Conservation (phyloP, 2,329 filamentous ascomycete species). For the Verticillium alfalfae region DNA sequence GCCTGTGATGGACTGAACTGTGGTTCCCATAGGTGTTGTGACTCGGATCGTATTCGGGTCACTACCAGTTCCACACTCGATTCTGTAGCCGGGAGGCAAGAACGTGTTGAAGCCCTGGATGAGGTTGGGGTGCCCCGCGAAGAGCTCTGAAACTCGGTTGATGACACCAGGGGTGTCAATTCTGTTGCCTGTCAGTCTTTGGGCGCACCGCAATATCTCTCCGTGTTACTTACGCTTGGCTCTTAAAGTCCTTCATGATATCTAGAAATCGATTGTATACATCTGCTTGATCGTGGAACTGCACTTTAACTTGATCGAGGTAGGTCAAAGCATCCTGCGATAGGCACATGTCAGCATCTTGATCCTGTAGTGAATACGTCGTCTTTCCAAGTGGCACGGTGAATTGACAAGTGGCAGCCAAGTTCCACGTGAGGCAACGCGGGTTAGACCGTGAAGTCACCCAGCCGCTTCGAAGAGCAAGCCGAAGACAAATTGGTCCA, state of each 20-base stretch:
- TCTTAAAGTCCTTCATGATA: conserved; percentile 99
- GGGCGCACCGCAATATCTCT: background rate
- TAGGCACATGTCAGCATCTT: background rate
- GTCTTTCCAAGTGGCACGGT: no score
- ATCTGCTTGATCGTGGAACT: conserved; percentile 93
- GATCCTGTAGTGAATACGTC: background rate
- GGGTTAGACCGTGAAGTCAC: no score
- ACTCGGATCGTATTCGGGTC: conserved; percentile 95
- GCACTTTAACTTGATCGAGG: conserved; percentile 95
- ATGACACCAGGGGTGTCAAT: conserved; percentile 98
- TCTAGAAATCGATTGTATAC: conserved; percentile 96
- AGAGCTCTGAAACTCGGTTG: conserved; percentile 89
- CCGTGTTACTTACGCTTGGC: conserved; percentile 68
- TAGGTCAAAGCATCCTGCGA: conserved; percentile 75
- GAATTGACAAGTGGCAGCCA: no score
- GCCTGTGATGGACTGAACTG: conserved; percentile 75
- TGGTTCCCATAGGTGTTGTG: conserved; percentile 96
- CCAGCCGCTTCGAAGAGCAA: no score
- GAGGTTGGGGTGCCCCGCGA: conserved; percentile 88
- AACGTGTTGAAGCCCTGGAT: conserved; percentile 99
- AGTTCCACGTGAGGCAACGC: no score
- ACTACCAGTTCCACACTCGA: conserved; percentile 89
- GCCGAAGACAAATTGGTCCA: no score
- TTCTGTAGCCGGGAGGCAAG: conserved; percentile 88
- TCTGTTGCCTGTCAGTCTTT: conserved; percentile 33